Conservation (phyloP, 192 early-diverging fungal genomes). For the Umbelopsis vinacea region DNA sequence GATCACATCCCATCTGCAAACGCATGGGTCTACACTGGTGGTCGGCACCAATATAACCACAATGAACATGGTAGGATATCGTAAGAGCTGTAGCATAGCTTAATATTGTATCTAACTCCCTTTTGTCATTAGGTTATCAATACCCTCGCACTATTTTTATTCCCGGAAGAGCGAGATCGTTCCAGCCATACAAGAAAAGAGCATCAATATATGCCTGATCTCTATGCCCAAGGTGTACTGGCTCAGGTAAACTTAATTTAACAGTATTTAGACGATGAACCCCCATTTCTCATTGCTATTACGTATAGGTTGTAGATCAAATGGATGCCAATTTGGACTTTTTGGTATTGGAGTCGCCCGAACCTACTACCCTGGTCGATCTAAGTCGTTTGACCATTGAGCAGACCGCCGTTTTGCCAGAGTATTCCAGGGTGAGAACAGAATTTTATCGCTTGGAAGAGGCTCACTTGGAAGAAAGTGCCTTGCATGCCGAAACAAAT, state of each 20-base stretch:
- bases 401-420: conserved; percentile 48
- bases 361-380: conserved; percentile 56
- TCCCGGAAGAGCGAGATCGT: conserved; percentile 50
- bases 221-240: conserved; percentile 55
- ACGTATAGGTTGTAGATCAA: conserved; percentile 31
- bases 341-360: conserved; percentile 48
- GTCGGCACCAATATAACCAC: conserved; percentile 54
- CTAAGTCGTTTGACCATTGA: conserved; percentile 45
- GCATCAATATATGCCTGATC: conserved; percentile 52
- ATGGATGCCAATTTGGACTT: conserved; percentile 39
- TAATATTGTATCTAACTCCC: too few relatives aligned
- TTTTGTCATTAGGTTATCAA: conserved; percentile 47
- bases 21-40: conserved; percentile 51
- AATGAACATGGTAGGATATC: conserved; percentile 54
- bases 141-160: conserved; percentile 53
- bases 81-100: neutral
- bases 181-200: conserved; percentile 57
- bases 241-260: conserved; percentile 23
- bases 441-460: conserved; percentile 18
- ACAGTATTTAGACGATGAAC: conserved; percentile 21
- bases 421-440: conserved; percentile 32
- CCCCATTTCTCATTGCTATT: conserved; percentile 19
- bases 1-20: conserved; percentile 58
- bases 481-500: neutral
- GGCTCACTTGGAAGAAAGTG: neutral